Evolutionary conservation across 176 grass and related monocot species (phyloP).

Genomic region (Guadua angustifolia): DNA sequence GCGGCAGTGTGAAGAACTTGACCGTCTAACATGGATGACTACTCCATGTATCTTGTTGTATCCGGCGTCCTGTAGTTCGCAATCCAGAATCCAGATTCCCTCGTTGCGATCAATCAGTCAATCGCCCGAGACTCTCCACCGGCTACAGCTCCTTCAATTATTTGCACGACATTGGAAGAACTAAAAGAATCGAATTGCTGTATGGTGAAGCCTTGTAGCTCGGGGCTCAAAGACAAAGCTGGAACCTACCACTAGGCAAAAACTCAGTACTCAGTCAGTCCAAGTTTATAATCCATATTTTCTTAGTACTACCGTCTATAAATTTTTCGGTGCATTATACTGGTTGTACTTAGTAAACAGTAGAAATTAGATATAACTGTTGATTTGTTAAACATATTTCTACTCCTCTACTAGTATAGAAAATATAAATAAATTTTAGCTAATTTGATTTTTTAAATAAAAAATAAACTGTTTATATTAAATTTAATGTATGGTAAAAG

Average conservation of each 20-base stretch:
- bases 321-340: no score
- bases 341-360: no score
- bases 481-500: no score
- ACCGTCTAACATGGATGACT: background rate
- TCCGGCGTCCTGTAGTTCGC: background rate
- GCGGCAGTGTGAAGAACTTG: background rate
- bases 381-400: no score
- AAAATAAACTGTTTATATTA: no score
- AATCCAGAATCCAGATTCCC: background rate
- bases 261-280: background rate
- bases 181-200: background rate
- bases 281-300: no score
- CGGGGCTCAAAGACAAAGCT: background rate
- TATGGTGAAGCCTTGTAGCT: background rate
- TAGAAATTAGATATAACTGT: no score
- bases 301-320: no score
- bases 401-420: no score
- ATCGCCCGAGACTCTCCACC: background rate
- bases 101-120: slow-evolving; percentile 10
- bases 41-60: background rate
- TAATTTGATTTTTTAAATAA: no score
- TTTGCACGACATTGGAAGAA: background rate
- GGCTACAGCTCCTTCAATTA: slow-evolving; percentile 11
- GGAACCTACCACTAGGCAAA: background rate
- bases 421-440: no score